Conservation (phyloP, 306 rosid species). For the Casuarina glauca region DNA sequence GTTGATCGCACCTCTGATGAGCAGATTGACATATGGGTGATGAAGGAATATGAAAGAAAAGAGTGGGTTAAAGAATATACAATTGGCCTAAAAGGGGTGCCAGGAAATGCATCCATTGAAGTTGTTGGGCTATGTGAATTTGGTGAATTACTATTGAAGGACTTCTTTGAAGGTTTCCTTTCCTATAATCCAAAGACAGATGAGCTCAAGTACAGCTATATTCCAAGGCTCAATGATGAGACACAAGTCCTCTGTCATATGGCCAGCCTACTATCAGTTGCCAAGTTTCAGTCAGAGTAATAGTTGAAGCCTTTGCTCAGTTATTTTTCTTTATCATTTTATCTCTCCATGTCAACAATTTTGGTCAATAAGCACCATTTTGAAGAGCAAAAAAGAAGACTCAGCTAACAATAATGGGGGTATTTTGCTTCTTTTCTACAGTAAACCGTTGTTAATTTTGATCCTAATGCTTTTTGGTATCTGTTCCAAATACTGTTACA, state of each 20-base stretch:
- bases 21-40: not conserved
- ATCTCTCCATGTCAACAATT: not conserved
- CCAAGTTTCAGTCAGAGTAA: not conserved
- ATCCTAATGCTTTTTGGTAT: no score
- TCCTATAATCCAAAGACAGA: not conserved
- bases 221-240: not conserved
- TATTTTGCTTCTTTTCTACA: no score
- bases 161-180: not conserved
- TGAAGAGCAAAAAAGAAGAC: not conserved
- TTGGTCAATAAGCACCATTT: not conserved
- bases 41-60: constrained; percentile 2
- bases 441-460: no score
- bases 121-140: not conserved
- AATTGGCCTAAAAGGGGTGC: not conserved
- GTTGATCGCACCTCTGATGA: not conserved
- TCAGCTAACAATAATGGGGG: no score
- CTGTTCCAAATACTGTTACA: no score
- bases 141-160: not conserved
- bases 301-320: not conserved
- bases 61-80: not conserved
- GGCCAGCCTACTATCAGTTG: not conserved
- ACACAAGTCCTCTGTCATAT: not conserved
- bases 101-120: not conserved
- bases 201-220: not conserved
- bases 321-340: not conserved